Base-by-base conservation (phyloP, 371 early-diverging fungal genomes). In the Lichtheimia hyalospora region DNA sequence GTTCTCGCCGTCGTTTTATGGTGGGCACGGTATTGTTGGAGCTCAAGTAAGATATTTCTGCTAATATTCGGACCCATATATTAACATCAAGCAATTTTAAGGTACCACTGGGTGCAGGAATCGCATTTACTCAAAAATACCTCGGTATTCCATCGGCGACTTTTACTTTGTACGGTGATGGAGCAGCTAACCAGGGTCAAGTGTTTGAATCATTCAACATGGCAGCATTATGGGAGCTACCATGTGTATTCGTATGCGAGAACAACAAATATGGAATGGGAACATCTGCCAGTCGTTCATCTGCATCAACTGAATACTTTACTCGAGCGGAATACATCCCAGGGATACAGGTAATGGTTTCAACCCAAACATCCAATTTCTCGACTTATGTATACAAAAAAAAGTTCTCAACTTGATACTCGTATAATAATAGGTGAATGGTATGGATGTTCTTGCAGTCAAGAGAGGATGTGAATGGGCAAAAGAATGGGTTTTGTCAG, bases 211-310 rank as follows among this genome's bases (percentile, higher is more conserved):
- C 98, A 48, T 96, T 89, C 83, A 99, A 99, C 87, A 98, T 99
- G 97, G 97, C 99, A 69, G 93, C 93, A 84, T 87, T 99, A 43
- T 99, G 98, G 98, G 90, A 94, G 56, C 88, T 99, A 55, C 99
- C 99, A 27, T 85, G 89, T 54, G 89, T 96, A 61, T 99, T 98
- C 80, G 94, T 96, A 23, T 97, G 98, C 78, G 99, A 99, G 77
- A 99, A 99, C 90, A 99, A 99, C 92, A 86, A 87, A 75, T 99
- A 98, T 82, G 99, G 98, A 64, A 99, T 99, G 99, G 99, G 99
- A 66, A 99, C 99, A 14, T 77, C 96, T 39, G 94, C 93, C 52
- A 76, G 73, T 61, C 92, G 97, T 63, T 92, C 96, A 18, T 91
- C 95, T 52, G 96, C 97, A 60, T 91, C 92, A 71, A 91, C 94